Evolutionary conservation across 2,329 filamentous ascomycete genomes (phyloP), one percentile per base, ranked within the genome.

Genomic region (Hypoxylon sp.): DNA sequence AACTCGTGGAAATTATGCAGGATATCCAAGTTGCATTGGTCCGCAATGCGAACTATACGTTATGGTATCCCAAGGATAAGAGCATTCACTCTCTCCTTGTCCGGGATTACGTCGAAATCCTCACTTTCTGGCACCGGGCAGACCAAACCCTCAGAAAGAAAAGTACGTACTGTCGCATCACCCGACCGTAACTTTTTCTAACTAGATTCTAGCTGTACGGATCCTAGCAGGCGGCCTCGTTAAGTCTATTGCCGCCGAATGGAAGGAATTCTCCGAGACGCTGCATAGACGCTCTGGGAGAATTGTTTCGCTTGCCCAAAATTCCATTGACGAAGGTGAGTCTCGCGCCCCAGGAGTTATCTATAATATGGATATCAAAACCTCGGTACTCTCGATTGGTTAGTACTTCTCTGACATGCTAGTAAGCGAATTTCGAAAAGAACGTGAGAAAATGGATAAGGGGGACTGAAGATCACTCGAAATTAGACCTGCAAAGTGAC

Each of bases 61-160:
- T 44, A 22, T 44, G 39, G 39, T 44, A 44, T 44, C 39, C 39
- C 17, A 44, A 14, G 46, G 13, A 26, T 29, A 31, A 29, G 26
- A 31, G 14, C 13, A 26, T 50, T 50, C 24, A 50, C 13, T 26
- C 22, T 29, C 46, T 55, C 17, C 52, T 55, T 37, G 42, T 67
- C 61, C 5, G 69, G 65, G 22, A 53, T 69, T n/a, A 70, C 60
- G 35, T 54, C 60, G 35, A 54, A 60, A 47, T 55, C 48, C 46
- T 55, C 35, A 42, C 11, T 14, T 39, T 55, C 35, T 55, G 52
- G 52, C 52, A 55, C 13, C 33, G 52, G 35, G 52, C 35, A 10
- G 17, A 22, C 10, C 17, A 24, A 19, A 55, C n/a, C 22, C 52
- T 44, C 29, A 39, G 52, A 29, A 69, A 65, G 14, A 73, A 61